Base-by-base conservation (phyloP, 192 early-diverging fungal genomes). In the Funneliformis geosporum region DNA sequence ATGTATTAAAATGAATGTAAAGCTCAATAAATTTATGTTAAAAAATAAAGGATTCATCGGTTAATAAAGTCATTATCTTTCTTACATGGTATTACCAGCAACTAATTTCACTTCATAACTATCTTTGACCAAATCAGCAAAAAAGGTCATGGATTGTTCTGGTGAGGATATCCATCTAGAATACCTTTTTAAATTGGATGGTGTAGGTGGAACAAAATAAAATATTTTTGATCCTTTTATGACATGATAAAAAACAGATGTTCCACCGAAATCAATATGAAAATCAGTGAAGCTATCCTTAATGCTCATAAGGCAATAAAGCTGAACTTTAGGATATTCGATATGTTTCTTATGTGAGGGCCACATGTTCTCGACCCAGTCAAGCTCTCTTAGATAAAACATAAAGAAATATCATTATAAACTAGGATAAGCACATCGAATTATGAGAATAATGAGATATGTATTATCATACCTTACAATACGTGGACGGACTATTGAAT, bases 221-320 rank as follows among this genome's bases (percentile, higher is more conserved):
- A 98, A 98, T 38, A 90, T 84, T 83, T 98, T 97, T 79, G 90
- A 85, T 21, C 96, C 96, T 25, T 90, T 90, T 2, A 98, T 75
- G 38, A 98, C 88, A 78, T 98, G 96, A 81, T 97, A 98, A 76
- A 95, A 98, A 0, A 97, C 95, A 84, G 93, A 96, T 8, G 88
- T 89, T 18, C 93, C 94, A 23, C 91, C 92, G 85, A 95, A 95
- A 85, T 95, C 94, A 66, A 76, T 76, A 21, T 76, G 82, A 81
- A 85, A 85, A 76, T 85, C 84, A 21, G 96, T 91, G 82, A 95
- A 95, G 76, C 87, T 88, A 76, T 96, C 93, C 80, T 92, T 89
- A n/a, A 95, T 93, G 50, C 94, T 92, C 96, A 98, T 96, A 73
- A 96, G 82, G 79, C 96, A 98, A 80, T 98, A 96, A 9, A 96